Conservation (phyloP, 2,329 filamentous ascomycete genomes). For the Pseudogymnoascus sp. region DNA sequence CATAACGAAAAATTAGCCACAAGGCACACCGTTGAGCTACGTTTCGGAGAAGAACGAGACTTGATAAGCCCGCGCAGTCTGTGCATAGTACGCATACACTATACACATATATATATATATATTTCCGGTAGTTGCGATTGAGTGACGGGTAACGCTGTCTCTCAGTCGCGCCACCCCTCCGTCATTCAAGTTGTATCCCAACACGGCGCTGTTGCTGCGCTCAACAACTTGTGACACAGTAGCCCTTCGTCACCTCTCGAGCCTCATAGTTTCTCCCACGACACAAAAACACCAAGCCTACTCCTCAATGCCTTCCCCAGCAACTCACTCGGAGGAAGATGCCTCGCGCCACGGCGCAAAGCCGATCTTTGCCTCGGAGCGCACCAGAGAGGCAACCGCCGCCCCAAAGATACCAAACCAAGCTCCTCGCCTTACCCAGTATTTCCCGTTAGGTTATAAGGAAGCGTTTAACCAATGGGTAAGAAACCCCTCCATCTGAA, state of each 20-base stretch:
- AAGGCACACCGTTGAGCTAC: neutral
- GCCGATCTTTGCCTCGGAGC: constrained; percentile 43
- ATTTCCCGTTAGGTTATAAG: constrained; percentile 86
- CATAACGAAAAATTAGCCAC: constrained; percentile 6
- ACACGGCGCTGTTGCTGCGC: constrained; percentile 30
- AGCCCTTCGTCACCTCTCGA: constrained; percentile 27
- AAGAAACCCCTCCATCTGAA: constrained; percentile 29
- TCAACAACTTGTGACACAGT: constrained; percentile 25
- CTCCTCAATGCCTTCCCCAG: constrained; percentile 30
- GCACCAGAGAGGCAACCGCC: constrained; percentile 31
- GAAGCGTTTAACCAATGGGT: constrained; percentile 91
- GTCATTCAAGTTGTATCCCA: constrained; percentile 32
- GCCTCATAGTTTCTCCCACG: constrained; percentile 22
- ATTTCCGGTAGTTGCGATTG: constrained; percentile 19
- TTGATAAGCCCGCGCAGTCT: neutral
- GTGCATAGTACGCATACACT: neutral
- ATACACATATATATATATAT: constrained; percentile 14
- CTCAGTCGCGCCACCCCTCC: constrained; percentile 16
- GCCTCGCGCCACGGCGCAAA: constrained; percentile 25
- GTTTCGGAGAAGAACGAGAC: neutral
- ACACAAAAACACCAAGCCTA: constrained; percentile 18
- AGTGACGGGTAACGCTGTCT: constrained; percentile 17
- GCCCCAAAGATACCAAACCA: constrained; percentile 22
- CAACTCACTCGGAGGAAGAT: constrained; percentile 29
- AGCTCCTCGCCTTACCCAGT: constrained; percentile 35